Evolutionary conservation across 306 rosid species (phyloP).

Genomic region (Quercus ilex): DNA sequence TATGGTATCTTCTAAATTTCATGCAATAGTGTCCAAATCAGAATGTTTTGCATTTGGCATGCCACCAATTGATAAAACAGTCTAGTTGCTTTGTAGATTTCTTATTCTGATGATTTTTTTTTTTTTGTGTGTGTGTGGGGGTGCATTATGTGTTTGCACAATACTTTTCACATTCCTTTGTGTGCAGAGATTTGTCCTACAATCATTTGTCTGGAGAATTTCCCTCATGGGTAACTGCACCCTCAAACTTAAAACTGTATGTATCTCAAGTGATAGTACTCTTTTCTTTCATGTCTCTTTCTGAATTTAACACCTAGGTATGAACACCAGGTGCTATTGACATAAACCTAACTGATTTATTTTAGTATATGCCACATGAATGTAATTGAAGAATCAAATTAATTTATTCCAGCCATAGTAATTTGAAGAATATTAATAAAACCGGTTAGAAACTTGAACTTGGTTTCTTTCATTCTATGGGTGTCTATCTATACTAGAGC

Average conservation of each 20-base stretch:
- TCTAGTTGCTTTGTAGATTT: too few species aligned
- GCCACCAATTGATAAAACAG: too few species aligned
- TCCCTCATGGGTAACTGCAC: slow-evolving; percentile 13
- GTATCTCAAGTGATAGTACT: not conserved
- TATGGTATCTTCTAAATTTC: too few species aligned
- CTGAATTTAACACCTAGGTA: not conserved
- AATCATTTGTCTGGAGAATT: slow-evolving; percentile 15
- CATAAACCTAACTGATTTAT: too few species aligned
- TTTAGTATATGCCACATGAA: too few species aligned
- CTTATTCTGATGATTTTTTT: too few species aligned
- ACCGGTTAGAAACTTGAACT: not conserved
- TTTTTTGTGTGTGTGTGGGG: too few species aligned
- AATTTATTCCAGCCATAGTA: not conserved
- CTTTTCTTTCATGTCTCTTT: not conserved
- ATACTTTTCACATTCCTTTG: too few species aligned
- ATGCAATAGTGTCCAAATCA: too few species aligned
- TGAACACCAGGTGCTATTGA: not conserved
- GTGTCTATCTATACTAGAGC: too few species aligned
- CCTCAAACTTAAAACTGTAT: not conserved
- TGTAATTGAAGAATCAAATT: not conserved
- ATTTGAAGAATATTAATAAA: not conserved
- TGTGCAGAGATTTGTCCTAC: slow-evolving; percentile 29
- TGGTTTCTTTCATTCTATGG: too few species aligned
- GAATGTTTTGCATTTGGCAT: too few species aligned
- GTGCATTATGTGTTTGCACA: not conserved